phyloP scores from a whole-genome alignment of 2,329 filamentous ascomycete genomes.

The Bipolaris gigantea region DNA sequence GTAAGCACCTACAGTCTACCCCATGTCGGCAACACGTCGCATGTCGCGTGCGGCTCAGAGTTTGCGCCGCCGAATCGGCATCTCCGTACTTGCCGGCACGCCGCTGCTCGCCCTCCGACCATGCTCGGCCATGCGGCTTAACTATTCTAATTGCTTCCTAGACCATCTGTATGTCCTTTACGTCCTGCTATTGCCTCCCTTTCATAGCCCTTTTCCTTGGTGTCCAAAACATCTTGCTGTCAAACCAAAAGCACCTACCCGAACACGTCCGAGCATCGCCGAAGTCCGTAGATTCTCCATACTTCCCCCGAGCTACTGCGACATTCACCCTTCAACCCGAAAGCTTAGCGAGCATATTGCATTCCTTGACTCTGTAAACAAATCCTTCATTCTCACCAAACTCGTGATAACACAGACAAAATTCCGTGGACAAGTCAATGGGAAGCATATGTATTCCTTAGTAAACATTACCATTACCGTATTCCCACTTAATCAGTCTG shows the following conservation, averaged over 20 bases:
- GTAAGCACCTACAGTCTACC: constrained; percentile 16
- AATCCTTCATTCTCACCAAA: background rate
- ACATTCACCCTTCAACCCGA: background rate
- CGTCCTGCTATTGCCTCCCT: background rate
- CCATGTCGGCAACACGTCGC: constrained; percentile 13
- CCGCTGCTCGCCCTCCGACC: constrained; percentile 1
- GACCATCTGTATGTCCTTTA: background rate
- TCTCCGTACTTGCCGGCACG: constrained; percentile 26
- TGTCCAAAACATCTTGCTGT: background rate
- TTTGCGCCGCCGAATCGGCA: constrained; percentile 32
- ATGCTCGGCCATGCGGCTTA: background rate
- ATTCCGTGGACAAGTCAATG: constrained; percentile 6
- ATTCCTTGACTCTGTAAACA: background rate
- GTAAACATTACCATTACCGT: constrained; percentile 21
- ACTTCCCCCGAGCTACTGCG: constrained; percentile 15
- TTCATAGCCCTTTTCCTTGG: background rate
- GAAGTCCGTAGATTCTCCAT: constrained; percentile 19
- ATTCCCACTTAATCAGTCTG: constrained; percentile 17
- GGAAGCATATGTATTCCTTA: constrained; percentile 26
- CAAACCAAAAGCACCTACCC: constrained; percentile 1
- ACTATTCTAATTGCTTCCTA: background rate
- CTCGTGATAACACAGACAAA: background rate
- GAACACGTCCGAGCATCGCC: constrained; percentile 20
- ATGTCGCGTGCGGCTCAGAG: constrained; percentile 22
- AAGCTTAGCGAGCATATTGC: background rate